These are phyloP conservation scores for Pyronema omphalodes DNA, from an alignment of 495 filamentous ascomycete species.

Conservation along the genomic window DNA sequence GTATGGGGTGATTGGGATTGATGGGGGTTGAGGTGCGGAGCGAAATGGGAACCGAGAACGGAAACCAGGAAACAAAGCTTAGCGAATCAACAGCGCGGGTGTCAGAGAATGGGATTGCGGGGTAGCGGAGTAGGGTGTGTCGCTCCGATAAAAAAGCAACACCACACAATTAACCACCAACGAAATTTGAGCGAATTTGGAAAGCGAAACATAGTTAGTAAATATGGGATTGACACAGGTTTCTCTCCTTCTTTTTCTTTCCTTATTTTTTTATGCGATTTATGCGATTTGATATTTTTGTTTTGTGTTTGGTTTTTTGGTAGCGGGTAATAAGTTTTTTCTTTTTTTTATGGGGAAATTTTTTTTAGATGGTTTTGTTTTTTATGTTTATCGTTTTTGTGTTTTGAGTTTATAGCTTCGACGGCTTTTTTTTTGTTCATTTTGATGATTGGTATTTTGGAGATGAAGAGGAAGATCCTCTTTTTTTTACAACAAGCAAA, in stretches of 20 bases:
- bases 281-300: neutral
- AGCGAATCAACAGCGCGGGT: neutral
- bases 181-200: too few species aligned
- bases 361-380: neutral
- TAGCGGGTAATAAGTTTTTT: conserved; percentile 8
- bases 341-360: conserved; percentile 6
- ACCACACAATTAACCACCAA: neutral
- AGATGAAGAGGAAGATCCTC: too few species aligned
- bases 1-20: too few species aligned
- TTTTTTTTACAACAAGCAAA: too few species aligned
- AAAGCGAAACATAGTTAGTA: too few species aligned
- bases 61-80: neutral
- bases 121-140: too few species aligned
- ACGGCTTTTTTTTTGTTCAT: neutral
- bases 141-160: neutral
- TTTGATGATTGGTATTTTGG: neutral
- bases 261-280: neutral
- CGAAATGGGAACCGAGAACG: too few species aligned
- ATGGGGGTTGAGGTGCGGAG: too few species aligned
- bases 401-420: neutral
- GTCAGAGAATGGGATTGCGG: too few species aligned
- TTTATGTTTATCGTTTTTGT: too few species aligned
- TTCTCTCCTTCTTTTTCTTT: neutral
- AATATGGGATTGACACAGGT: neutral
- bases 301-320: conserved; percentile 1